Evolutionary conservation across 2,329 filamentous ascomycete genomes (phyloP).

Genomic region (Pseudocercospora macadamiae): DNA sequence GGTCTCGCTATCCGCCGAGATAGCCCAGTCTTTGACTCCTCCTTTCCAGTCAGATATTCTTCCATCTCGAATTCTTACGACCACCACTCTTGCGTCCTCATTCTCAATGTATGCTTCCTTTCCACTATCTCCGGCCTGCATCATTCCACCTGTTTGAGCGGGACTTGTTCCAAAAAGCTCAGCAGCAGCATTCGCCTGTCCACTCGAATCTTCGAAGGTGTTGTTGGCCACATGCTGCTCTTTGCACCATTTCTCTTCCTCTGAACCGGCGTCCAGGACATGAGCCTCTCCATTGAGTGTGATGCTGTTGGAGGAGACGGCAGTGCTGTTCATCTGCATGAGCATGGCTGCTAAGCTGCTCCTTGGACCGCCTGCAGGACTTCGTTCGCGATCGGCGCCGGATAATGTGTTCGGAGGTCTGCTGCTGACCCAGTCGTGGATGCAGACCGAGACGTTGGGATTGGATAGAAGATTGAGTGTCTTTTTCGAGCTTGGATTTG

Average conservation of each 20-base stretch:
- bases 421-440: constrained; percentile 97
- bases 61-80: constrained; percentile 81
- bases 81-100: constrained; percentile 82
- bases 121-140: constrained; percentile 44
- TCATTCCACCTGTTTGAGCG: neutral
- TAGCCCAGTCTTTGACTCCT: constrained; percentile 77
- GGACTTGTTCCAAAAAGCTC: constrained; percentile 28
- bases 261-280: constrained; percentile 71
- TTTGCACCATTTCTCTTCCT: constrained; percentile 83
- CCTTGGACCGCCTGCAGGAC: constrained; percentile 63
- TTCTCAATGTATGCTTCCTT: constrained; percentile 73
- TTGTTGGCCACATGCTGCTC: constrained; percentile 88
- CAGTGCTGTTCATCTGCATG: constrained; percentile 87
- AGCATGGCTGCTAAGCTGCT: constrained; percentile 81
- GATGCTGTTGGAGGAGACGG: constrained; percentile 83
- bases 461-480: constrained; percentile 81
- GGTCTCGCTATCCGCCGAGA: constrained; percentile 10
- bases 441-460: constrained; percentile 86
- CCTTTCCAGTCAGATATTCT: constrained; percentile 95
- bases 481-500: constrained; percentile 76
- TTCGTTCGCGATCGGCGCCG: constrained; percentile 55
- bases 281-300: constrained; percentile 89
- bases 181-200: constrained; percentile 31
- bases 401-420: constrained; percentile 69
- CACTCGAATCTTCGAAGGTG: constrained; percentile 51